Evolutionary conservation across 768 basidiomycete genomes (phyloP).

Genomic region (Podaxis sp.): DNA sequence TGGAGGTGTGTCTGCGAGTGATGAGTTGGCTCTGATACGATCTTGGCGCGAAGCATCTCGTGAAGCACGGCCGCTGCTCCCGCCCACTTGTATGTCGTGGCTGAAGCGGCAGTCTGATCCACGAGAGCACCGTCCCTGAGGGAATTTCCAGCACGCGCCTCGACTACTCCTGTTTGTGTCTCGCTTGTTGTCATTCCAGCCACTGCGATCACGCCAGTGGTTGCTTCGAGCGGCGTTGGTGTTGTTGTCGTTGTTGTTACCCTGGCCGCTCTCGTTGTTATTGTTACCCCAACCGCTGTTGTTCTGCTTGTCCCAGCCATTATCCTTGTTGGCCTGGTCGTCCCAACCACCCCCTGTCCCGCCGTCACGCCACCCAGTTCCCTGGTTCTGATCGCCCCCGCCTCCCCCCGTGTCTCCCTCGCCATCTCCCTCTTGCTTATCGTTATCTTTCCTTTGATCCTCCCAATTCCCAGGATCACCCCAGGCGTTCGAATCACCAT

Average conservation of each 20-base stretch:
- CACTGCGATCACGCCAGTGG: neutral
- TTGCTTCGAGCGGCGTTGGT: neutral
- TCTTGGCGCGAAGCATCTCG: slow-evolving; percentile 2
- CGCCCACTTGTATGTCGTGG: slow-evolving; percentile 19
- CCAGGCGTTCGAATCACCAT: neutral
- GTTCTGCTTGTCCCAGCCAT: neutral
- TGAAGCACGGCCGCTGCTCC: slow-evolving; percentile 8
- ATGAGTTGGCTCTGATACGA: neutral
- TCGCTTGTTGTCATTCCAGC: neutral
- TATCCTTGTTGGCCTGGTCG: neutral
- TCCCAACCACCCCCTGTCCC: neutral
- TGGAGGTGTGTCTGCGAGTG: neutral
- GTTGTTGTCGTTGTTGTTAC: neutral
- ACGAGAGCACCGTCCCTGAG: slow-evolving; percentile 17
- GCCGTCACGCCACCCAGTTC: neutral
- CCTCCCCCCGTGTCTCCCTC: neutral
- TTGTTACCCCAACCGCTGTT: neutral
- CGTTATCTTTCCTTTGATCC: neutral
- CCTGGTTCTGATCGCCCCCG: neutral
- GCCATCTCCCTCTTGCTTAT: neutral
- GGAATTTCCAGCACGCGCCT: neutral
- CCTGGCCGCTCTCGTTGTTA: slow-evolving; percentile 15
- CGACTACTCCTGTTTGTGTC: neutral
- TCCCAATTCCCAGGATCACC: neutral
- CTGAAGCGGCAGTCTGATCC: slow-evolving; percentile 22